Base-by-base conservation (phyloP, 495 filamentous ascomycete species). In the Sporormia fimetaria region DNA sequence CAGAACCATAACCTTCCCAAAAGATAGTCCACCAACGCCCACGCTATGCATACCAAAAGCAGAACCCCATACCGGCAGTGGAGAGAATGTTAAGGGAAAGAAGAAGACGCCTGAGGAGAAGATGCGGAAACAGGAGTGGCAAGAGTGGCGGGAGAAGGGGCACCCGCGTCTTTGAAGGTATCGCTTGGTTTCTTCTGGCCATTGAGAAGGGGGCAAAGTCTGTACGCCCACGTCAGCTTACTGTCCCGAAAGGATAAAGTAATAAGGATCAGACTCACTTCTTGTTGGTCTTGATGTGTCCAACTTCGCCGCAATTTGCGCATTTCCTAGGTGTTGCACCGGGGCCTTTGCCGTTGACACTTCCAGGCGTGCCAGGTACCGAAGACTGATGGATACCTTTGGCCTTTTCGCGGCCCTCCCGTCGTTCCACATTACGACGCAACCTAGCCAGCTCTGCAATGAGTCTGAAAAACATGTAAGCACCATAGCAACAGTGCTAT, bases 211-310 rank as follows among this genome's bases (percentile, higher is more conserved):
- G 87, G 87, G 53, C 87, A 95, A 51, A 93, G 80, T 57, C 83
- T 85, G 22, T 14, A 24, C 6, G n/a, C n/a, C n/a, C n/a, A n/a
- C n/a, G n/a, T n/a, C n/a, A n/a, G n/a, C n/a, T n/a, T n/a, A n/a
- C n/a, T n/a, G n/a, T n/a, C n/a, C n/a, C n/a, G n/a, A n/a, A n/a
- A n/a, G n/a, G 30, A 45, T 33, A 53, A 40, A 9, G 6, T 26
- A 40, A 49, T 15, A 18, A 30, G 25, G 14, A 33, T n/a, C n/a
- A n/a, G n/a, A 54, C 66, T 59, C 67, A 87, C 81, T 88, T 95
- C 69, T 94, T 90, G 67, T 95, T 95, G n/a, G 87, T 95, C 63
- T 93, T 93, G 70, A 99, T 99, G 55, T 99, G 90, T 17, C 90
- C 90, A 15, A 87, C 79, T 54, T 87, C 79, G 22, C 88, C 88